Evolutionary conservation across 2,329 filamentous ascomycete genomes (phyloP), one percentile per base, ranked within the genome.

Genomic region (Trichophyton verrucosum): DNA sequence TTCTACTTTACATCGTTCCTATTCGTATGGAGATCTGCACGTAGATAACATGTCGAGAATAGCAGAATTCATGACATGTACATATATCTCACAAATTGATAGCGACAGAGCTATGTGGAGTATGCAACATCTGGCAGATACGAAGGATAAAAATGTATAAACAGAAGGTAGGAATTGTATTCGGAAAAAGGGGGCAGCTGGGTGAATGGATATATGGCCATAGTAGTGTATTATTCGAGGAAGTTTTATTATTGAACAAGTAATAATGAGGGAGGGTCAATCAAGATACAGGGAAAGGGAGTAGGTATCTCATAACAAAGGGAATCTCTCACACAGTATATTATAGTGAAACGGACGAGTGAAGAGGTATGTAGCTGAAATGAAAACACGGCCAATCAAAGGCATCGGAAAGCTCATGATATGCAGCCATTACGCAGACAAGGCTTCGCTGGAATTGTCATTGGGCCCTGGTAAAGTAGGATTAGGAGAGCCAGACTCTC

Each of bases 251-350:
- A 55, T 36, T 33, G 51, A 36, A 36, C 51, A 55, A 36, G 30
- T 55, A 55, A 55, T 33, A 33, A 24, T 8, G 51, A 30, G 24
- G 51, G 1, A 15, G 27, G 27, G 51, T 27, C 20, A 20, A 36
- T 55, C 27, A 55, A 55, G 51, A 55, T 55, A 55, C 51, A 55
- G n/a, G 1, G 17, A 33, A 33, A 55, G 30, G 24, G 27, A 24
- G 15, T 15, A 55, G 51, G 51, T 55, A 55, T 55, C 51, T 55
- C 51, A 36, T 55, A 55, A 55, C 51, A 55, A 55, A 55, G 51
- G 51, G 27, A 36, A 55, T 33, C 24, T 27, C 24, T n/a, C 46
- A 20, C 33, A 38, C 33, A 38, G 11, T 2, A 55, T 36, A 55
- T 36, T 55, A 55, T 17, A 36, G 33, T 3, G 51, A 17, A 55